Percentiles rank a stretch among this genome's conserved stretches.
phyloP scores from a whole-genome alignment of 2,329 filamentous ascomycete species.

The Colletotrichum sublineola region DNA sequence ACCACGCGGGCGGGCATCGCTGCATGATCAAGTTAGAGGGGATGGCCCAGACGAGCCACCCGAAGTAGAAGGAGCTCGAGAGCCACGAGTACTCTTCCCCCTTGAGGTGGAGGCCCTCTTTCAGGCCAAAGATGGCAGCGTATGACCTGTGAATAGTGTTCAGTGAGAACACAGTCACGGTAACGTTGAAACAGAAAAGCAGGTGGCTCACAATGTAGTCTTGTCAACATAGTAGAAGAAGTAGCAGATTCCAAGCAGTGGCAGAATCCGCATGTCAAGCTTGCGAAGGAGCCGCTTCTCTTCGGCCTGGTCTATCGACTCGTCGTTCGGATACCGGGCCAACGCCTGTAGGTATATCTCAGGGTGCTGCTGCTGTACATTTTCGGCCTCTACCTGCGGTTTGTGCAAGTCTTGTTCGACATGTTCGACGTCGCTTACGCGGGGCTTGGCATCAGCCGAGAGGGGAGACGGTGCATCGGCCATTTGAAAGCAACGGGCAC shows the following conservation, averaged over 20 bases:
- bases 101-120: slow-evolving; percentile 68
- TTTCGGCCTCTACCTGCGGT: slow-evolving; percentile 23
- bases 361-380: slow-evolving; percentile 45
- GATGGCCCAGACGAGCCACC: slow-evolving; percentile 54
- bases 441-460: not conserved
- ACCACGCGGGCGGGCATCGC: slow-evolving; percentile 51
- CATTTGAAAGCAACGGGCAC: not conserved
- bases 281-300: slow-evolving; percentile 54
- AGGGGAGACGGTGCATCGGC: not conserved
- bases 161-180: not conserved
- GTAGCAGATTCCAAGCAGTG: slow-evolving; percentile 56
- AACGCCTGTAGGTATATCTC: slow-evolving; percentile 54
- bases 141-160: slow-evolving; percentile 56
- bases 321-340: slow-evolving; percentile 53
- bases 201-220: slow-evolving; percentile 25
- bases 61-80: slow-evolving; percentile 54
- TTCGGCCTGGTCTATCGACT: slow-evolving; percentile 51
- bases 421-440: slow-evolving; percentile 42
- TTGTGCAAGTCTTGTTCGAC: slow-evolving; percentile 43
- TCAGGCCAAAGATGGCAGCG: slow-evolving; percentile 75
- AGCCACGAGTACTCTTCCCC: slow-evolving; percentile 68
- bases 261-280: slow-evolving; percentile 55
- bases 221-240: slow-evolving; percentile 56
- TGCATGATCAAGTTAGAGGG: slow-evolving; percentile 51
- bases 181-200: no score